Base-by-base conservation (phyloP, 169 alveolate genomes). In the Cryptosporidium baileyi region DNA sequence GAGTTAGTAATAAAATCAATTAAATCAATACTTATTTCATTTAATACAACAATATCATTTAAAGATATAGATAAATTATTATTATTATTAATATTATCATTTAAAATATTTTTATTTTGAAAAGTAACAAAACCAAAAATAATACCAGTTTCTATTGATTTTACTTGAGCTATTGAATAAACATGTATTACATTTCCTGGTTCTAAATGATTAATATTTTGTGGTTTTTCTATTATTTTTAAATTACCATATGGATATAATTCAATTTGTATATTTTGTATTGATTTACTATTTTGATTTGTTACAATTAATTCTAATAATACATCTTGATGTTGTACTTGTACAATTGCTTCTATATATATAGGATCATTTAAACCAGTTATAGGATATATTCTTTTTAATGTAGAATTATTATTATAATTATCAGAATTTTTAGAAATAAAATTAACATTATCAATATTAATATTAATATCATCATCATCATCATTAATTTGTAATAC, bases 321-420 rank as follows among this genome's bases (percentile, higher is more conserved):
- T 28, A 97, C 89, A 80, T 96, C 97, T 61, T 93, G 94, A 34
- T 93, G 93, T 47, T 95, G 95, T 43, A 96, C 94, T 57, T 92
- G 93, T 19, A 96, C 91, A 43, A 89, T 90, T 22, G 96, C 95
- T 91, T 97, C 99, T 2, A 96, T 95, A 90, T 94, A 97, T 15
- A 97, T 89, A 9, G 97, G 97, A 89, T 97, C 99, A 60, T 93
- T 93, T 30, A 92, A 91, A 0, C 97, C 97, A 4, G 98, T 94
- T 47, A 95, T 81, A 17, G 89, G 74, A 41, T 49, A 81, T 26
- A 81, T 67, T 19, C 89, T 38, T 28, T 57, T 74, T 11, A 36
- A 57, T n/a, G 81, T 8, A 15, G 51, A 65, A 19, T 26, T 43
- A 17, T 40, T 32, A 9, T 2, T 24, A 43, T 11, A 11, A 43